Conservation (phyloP, 768 basidiomycete genomes). For the Dacryopinax primogenitus region DNA sequence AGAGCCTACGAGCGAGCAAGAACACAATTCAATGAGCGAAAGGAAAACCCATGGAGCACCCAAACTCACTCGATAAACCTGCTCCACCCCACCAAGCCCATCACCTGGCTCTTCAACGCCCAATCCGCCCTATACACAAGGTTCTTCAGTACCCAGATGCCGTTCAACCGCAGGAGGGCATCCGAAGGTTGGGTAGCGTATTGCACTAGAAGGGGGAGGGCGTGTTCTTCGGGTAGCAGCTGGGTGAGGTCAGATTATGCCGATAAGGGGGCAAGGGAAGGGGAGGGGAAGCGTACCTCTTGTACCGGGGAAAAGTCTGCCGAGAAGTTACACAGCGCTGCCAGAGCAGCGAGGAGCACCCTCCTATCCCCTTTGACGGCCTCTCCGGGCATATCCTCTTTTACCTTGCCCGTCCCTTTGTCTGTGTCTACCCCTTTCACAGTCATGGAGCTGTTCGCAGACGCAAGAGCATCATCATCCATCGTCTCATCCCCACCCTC, state of each 20-base stretch:
- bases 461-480: no score
- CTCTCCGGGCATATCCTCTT: constrained; percentile 32
- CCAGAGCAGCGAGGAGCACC: constrained; percentile 56
- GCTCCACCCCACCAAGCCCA: constrained; percentile 56
- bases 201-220: constrained; percentile 50
- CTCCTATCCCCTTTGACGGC: constrained; percentile 36
- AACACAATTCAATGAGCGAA: not conserved
- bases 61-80: constrained; percentile 41
- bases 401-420: constrained; percentile 1
- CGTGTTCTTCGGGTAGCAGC: constrained; percentile 54
- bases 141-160: constrained; percentile 83
- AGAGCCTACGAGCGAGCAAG: constrained; percentile 31
- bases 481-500: not conserved
- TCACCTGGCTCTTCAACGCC: constrained; percentile 52
- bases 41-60: constrained; percentile 5
- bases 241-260: constrained; percentile 21
- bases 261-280: constrained; percentile 2
- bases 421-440: no score
- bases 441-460: no score
- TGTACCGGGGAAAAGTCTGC: constrained; percentile 75
- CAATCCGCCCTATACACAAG: constrained; percentile 49
- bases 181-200: constrained; percentile 41
- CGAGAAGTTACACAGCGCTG: constrained; percentile 73
- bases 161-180: constrained; percentile 47
- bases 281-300: constrained; percentile 35